Evolutionary conservation across 176 grass and related monocot genomes (phyloP), one percentile per base, ranked within the genome.

Genomic region (Alopecurus myosuroides): DNA sequence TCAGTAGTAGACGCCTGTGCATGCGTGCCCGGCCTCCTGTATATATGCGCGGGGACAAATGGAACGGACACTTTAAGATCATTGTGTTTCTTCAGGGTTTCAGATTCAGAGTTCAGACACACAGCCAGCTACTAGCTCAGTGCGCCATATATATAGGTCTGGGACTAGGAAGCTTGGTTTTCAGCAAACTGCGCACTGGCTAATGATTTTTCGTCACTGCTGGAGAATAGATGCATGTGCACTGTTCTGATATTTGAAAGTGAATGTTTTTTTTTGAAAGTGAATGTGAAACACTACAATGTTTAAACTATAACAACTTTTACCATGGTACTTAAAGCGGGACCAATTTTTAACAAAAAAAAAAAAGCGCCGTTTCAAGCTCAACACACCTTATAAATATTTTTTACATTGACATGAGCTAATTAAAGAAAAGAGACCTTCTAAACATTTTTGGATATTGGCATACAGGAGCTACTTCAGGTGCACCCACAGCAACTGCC

Each of bases 401-500:
- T 63, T 17, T 63, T 13, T 12, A 63, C 13, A 15, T 63, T 63
- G 60, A 13, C 28, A 63, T 12, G 44, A 46, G 44, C 41, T 44
- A 44, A 44, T 44, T 44, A 45, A 45, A 45, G 3, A 0, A 45
- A 13, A 14, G 3, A 45, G 11, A 46, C 13, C 3, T 15, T 5
- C 13, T 15, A 63, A 65, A 19, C 30, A 9, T 34, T 36, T 67
- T 67, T 22, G 1, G 9, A 5, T 7, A 11, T 50, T 17, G 11
- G 75, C 12, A 26, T 51, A 48, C 88, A 98, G 95, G 88, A 98
- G 93, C 82, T 98, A 98, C 69, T 98, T 95, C 86, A 85, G 95
- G 58, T 98, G 95, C 91, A 98, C 95, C 2, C 93, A 98, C 81
- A 93, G 82, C 85, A 98, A 92, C 76, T 98, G 95, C 89, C 92